Conservation (phyloP, 345 rosid genomes). For the Raphanus sativus region DNA sequence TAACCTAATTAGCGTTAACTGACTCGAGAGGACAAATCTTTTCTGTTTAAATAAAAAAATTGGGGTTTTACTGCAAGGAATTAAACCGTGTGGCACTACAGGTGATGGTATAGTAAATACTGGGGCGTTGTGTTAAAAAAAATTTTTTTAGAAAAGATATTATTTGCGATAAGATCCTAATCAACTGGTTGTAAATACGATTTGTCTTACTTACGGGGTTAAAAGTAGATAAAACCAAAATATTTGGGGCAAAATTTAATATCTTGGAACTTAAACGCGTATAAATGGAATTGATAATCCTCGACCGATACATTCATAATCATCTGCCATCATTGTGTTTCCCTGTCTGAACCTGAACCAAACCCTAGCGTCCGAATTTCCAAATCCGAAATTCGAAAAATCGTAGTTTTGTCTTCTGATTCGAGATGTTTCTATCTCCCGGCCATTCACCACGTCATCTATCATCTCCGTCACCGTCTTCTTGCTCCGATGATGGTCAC, state of each 20-base stretch:
- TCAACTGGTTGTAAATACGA: background rate
- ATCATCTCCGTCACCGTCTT: conserved; percentile 64
- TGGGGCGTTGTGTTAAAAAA: background rate
- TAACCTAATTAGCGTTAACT: no score
- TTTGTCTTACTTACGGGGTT: background rate
- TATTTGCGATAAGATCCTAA: no score
- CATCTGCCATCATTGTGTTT: background rate
- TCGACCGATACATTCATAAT: background rate
- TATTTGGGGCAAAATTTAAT: background rate
- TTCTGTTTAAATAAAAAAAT: background rate
- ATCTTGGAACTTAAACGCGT: conserved; percentile 20
- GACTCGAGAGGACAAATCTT: no score
- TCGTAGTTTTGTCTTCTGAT: background rate
- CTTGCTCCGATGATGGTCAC: conserved; percentile 37
- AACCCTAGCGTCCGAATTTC: conserved; percentile 23
- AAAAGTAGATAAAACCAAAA: background rate
- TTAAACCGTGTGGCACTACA: background rate
- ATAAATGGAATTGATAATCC: background rate
- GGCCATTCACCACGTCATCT: conserved; percentile 83
- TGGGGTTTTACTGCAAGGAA: background rate
- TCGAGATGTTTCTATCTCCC: conserved; percentile 70
- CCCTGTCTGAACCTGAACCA: background rate
- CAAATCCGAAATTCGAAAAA: background rate
- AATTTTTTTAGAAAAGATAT: no score
- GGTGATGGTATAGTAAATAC: background rate